phyloP scores from a whole-genome alignment of 495 filamentous ascomycete genomes.

The Darksidea phi region DNA sequence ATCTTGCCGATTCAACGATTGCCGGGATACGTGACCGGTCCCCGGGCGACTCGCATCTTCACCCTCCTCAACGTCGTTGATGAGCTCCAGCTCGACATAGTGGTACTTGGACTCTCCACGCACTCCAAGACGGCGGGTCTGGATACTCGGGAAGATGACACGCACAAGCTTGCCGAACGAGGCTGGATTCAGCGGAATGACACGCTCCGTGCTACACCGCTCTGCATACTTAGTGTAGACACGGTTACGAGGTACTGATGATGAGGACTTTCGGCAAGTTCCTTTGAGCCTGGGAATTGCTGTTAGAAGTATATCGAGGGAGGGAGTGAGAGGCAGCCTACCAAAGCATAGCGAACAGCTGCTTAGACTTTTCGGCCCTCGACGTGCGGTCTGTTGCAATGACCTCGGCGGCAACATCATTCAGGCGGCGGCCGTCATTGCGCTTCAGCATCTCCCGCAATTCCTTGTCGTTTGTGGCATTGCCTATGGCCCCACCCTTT shows the following conservation, averaged over 20 bases:
- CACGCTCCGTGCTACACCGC: slow-evolving; percentile 84
- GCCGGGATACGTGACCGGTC: not conserved
- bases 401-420: slow-evolving; percentile 79
- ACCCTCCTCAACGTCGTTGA: slow-evolving; percentile 50
- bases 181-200: slow-evolving; percentile 89
- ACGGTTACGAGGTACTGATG: slow-evolving; percentile 83
- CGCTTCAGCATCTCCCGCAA: slow-evolving; percentile 77
- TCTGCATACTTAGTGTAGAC: slow-evolving; percentile 93
- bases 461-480: slow-evolving; percentile 85
- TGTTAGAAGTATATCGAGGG: not conserved
- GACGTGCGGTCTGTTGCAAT: slow-evolving; percentile 72
- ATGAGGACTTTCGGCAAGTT: slow-evolving; percentile 75
- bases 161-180: slow-evolving; percentile 97
- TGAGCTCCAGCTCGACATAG: slow-evolving; percentile 82
- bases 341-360: slow-evolving; percentile 98
- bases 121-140: slow-evolving; percentile 86
- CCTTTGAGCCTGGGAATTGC: slow-evolving; percentile 66
- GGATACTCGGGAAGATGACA: slow-evolving; percentile 90
- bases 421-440: slow-evolving; percentile 70
- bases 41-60: slow-evolving; percentile 14
- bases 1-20: slow-evolving; percentile 12
- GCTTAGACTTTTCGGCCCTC: slow-evolving; percentile 89
- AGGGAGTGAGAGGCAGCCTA: slow-evolving; percentile 46
- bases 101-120: slow-evolving; percentile 98
- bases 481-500: slow-evolving; percentile 62